Percentiles rank a stretch among this genome's conserved stretches.
These are phyloP conservation scores for Boechera divaricarpa DNA, from an alignment of 345 rosid species.

Conservation along the genomic window DNA sequence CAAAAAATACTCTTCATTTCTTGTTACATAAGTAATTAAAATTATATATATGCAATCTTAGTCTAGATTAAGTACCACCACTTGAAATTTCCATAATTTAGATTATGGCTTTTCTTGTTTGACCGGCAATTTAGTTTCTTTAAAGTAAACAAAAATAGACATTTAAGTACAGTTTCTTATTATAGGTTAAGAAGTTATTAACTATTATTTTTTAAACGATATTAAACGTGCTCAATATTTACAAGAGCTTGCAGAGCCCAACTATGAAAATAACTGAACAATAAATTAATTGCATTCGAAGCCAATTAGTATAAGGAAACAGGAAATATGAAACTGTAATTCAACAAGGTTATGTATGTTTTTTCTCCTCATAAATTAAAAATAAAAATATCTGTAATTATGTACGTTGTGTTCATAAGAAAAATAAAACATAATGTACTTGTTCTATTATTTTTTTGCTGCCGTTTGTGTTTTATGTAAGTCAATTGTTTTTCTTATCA, in stretches of 20 bases:
- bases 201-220: neutral
- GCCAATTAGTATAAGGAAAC: neutral
- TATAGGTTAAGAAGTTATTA: neutral
- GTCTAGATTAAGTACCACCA: neutral
- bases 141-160: neutral
- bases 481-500: neutral
- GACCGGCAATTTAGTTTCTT: neutral
- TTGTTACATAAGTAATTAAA: neutral
- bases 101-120: neutral
- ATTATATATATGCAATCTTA: neutral
- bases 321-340: neutral
- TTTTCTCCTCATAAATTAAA: neutral
- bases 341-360: neutral
- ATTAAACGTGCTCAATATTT: neutral
- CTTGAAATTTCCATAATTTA: neutral
- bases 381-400: neutral
- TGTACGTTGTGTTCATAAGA: neutral
- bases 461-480: neutral
- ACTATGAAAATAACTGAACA: neutral
- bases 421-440: neutral
- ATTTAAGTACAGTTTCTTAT: slow-evolving; percentile 1
- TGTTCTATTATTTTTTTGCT: neutral
- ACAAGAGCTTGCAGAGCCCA: neutral
- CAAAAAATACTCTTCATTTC: neutral
- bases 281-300: neutral